Conservation (phyloP, 1,139 yeast species). For the Magnusiomyces tetraspermus region DNA sequence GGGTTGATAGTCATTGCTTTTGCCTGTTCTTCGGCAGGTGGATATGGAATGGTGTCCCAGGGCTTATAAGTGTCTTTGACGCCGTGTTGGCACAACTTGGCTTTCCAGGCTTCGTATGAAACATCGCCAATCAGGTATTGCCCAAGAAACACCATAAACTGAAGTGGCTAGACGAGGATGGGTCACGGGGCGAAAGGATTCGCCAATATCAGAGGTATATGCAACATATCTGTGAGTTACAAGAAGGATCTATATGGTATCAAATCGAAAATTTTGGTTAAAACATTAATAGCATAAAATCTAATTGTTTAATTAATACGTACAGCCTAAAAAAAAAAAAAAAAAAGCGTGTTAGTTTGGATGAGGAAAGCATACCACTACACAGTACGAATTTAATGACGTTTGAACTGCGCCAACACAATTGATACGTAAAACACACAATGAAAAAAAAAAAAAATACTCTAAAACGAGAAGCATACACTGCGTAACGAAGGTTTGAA, state of each 20-base stretch:
- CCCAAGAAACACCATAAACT: conserved; percentile 73
- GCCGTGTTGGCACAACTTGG: conserved; percentile 59
- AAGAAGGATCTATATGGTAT: conserved; percentile 36
- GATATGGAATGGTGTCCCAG: conserved; percentile 46
- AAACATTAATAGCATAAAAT: too few species aligned
- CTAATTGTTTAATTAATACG: too few species aligned
- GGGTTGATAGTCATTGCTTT: conserved; percentile 36
- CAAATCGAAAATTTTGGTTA: not conserved
- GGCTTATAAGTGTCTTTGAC: conserved; percentile 59
- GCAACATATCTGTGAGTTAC: conserved; percentile 85
- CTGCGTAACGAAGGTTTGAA: conserved; percentile 61
- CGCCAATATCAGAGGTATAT: conserved; percentile 81
- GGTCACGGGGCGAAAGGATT: conserved; percentile 80
- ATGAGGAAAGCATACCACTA: too few species aligned
- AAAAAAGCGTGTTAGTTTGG: not conserved
- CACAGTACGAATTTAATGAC: too few species aligned
- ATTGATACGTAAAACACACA: too few species aligned
- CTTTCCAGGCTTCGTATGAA: conserved; percentile 65
- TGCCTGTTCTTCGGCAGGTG: conserved; percentile 24
- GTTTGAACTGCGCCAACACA: too few species aligned
- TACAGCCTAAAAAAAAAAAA: too few species aligned
- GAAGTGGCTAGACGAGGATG: conserved; percentile 54
- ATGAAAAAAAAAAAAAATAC: conserved; percentile 16
- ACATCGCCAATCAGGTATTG: conserved; percentile 70
- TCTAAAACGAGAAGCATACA: conserved; percentile 66